Evolutionary conservation across 805 yeast genomes (phyloP), one percentile per base, ranked within the genome.

Genomic region (Yueomyces sinensis): DNA sequence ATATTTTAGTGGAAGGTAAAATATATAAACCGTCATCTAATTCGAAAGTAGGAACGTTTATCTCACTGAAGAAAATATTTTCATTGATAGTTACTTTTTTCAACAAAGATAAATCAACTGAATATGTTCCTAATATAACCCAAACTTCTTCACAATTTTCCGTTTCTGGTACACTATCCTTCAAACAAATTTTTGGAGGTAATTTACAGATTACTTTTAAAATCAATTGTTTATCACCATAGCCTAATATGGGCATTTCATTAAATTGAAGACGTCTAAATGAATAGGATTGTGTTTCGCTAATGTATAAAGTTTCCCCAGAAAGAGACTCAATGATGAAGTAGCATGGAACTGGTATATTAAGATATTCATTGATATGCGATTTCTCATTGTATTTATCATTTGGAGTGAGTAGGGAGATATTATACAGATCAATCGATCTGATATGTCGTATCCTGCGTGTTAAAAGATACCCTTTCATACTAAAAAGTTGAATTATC

Each of bases 391-490:
- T 16, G 9, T 17, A 15, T 11, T n/a, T n/a, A 4, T 9, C 4
- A 3, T 7, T 22, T 15, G 15, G 6, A 3, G 13, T 6, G 13
- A 28, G 32, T 3, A 46, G 32, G 2, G 42, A 37, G 13, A 46
- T 35, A 28, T 49, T 54, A 17, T 36, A 29, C 4, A 54, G 32
- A 14, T 39, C 38, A 20, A 54, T 40, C 13, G 51, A 45, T 27
- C 43, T 45, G 11, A 54, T 33, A 41, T 52, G 58, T 35, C 59
- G 45, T 28, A 51, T 35, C 31, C 50, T 43, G 19, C 46, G 38
- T 29, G 38, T 37, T 30, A 43, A 29, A 28, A 50, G 28, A 33
- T 35, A 44, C 11, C 32, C 36, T 14, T 33, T 29, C 47, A 46
- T 43, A 18, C 13, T 32, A 28, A 16, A 22, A n/a, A n/a, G n/a